phyloP scores from a whole-genome alignment of 768 basidiomycete species.

The Leccinum obscurum region DNA sequence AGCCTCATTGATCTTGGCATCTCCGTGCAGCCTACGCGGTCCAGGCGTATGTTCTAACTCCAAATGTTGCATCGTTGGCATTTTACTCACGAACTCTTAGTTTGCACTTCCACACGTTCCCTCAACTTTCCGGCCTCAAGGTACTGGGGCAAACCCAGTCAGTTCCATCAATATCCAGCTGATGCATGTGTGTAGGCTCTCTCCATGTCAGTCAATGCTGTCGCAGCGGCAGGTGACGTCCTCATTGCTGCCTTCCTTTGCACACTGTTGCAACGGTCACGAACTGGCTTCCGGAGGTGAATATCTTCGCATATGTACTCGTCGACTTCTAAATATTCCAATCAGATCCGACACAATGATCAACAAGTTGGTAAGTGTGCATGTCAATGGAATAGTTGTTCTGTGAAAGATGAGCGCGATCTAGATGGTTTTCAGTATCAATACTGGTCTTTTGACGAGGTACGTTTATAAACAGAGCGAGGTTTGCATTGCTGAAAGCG shows the following conservation, averaged over 20 bases:
- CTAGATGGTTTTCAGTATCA: constrained; percentile 55
- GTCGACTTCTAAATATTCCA: neutral
- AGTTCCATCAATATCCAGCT: neutral
- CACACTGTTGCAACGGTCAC: constrained; percentile 45
- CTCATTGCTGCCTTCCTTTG: constrained; percentile 52
- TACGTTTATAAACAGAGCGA: neutral
- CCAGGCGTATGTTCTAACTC: constrained; percentile 35
- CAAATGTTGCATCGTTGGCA: neutral
- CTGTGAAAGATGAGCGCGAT: neutral
- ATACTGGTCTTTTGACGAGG: constrained; percentile 36
- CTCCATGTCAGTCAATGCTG: constrained; percentile 56
- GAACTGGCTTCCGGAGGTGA: constrained; percentile 54
- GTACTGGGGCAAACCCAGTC: constrained; percentile 16
- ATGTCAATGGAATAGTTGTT: neutral
- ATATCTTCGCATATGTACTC: neutral
- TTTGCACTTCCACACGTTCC: constrained; percentile 44
- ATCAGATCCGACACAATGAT: constrained; percentile 53
- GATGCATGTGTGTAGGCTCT: constrained; percentile 28
- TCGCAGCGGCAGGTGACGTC: constrained; percentile 53
- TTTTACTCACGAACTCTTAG: constrained; percentile 30
- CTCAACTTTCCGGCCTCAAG: constrained; percentile 47
- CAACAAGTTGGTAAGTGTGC: constrained; percentile 39
- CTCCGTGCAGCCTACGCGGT: constrained; percentile 35
- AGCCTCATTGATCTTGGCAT: constrained; percentile 4
- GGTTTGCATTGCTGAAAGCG: neutral